Evolutionary conservation across 345 rosid genomes (phyloP), one percentile per base, ranked within the genome.

Genomic region (Carallia brachiata): DNA sequence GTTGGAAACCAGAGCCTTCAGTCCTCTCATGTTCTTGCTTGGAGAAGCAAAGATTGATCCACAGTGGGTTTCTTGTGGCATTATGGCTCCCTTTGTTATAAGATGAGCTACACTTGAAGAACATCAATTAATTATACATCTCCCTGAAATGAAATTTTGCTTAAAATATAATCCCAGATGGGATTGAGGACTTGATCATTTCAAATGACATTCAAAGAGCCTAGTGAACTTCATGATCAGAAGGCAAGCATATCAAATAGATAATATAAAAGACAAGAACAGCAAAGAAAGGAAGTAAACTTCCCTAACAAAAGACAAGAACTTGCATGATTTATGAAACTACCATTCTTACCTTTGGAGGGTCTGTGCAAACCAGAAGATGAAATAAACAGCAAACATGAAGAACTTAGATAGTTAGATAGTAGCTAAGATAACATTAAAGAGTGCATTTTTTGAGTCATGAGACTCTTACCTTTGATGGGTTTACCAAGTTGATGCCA

Each of bases 51-150:
- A 81, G 7, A 70, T 39, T 52, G 81, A 36, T 39, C 57, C 69
- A 13, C 23, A n/a, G 67, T 70, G 80, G 61, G 73, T 28, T 77
- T 89, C 98, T 74, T 88, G 93, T 44, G 92, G 96, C 92, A 90
- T 93, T 73, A 18, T 74, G 55, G 44, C 27, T 54, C 18, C 23
- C 28, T n/a, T 18, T 5, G n/a, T 44, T 28, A 23, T 48, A 39
- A 55, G 10, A 37, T 12, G 7, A 39, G 17, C 50, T 52, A 0
- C 17, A 31, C 17, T 34, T 52, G 30, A 16, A 59, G 27, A 0
- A 10, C 23, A 17, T 27, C 39, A 10, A 19, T 65, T 15, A n/a
- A 58, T 18, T 9, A 37, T 27, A 32, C 48, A 63, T 32, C 57
- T 37, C 66, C 4, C 70, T 70, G 67, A 30, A 44, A 58, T 50